phyloP scores from a whole-genome alignment of 2,329 filamentous ascomycete species.

The Phyllosticta citriasiana region DNA sequence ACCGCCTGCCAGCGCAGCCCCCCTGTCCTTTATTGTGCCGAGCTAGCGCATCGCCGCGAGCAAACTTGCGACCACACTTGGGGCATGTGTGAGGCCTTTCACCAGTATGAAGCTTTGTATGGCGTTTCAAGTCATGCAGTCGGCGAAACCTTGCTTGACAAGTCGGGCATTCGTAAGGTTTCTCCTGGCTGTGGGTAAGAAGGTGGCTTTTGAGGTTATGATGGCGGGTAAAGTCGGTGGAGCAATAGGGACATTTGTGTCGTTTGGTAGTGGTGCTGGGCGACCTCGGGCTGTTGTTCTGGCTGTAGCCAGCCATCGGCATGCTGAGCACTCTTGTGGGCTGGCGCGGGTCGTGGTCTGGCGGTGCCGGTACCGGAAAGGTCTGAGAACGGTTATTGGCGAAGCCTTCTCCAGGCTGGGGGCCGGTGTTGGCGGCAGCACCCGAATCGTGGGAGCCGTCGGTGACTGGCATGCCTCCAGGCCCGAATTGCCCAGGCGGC shows the following conservation, averaged over 20 bases:
- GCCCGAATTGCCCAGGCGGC: slow-evolving; percentile 36
- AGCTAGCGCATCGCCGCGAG: slow-evolving; percentile 86
- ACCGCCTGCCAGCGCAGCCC: slow-evolving; percentile 82
- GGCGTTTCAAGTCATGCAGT: slow-evolving; percentile 88
- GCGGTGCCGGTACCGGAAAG: slow-evolving; percentile 50
- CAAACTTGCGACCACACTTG: slow-evolving; percentile 91
- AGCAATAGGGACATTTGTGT: slow-evolving; percentile 93
- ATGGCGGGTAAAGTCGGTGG: slow-evolving; percentile 92
- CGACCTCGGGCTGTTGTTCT: slow-evolving; percentile 52
- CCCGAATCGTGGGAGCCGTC: slow-evolving; percentile 25
- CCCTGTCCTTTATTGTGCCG: slow-evolving; percentile 93
- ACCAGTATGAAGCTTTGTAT: slow-evolving; percentile 92
- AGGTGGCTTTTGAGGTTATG: slow-evolving; percentile 97
- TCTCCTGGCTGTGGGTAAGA: slow-evolving; percentile 95
- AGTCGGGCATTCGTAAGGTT: slow-evolving; percentile 89
- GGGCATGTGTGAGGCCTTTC: slow-evolving; percentile 92
- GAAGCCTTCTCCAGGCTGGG: slow-evolving; percentile 22
- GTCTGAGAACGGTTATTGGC: slow-evolving; percentile 48
- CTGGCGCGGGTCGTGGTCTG: slow-evolving; percentile 38
- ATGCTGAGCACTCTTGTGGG: slow-evolving; percentile 50
- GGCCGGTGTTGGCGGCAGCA: slow-evolving; percentile 1
- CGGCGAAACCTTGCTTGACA: slow-evolving; percentile 88
- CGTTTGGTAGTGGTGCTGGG: slow-evolving; percentile 61
- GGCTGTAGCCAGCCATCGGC: slow-evolving; percentile 44
- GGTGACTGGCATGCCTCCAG: slow-evolving; percentile 34